These are phyloP conservation scores for Mycena albidolilacea DNA, from an alignment of 768 basidiomycete genomes.

Conservation along the genomic window DNA sequence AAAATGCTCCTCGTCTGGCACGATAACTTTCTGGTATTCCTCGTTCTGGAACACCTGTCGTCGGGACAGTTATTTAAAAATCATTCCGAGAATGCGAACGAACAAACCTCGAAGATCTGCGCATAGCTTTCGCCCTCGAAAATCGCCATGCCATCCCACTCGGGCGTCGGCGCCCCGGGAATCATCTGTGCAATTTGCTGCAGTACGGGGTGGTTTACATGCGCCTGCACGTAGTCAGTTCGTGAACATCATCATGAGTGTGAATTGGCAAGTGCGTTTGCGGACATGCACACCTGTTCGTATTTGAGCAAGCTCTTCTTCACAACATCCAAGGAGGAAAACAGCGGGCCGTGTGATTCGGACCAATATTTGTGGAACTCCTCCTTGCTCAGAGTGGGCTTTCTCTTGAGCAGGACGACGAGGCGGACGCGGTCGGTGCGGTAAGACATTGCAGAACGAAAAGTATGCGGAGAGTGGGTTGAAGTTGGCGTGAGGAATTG, in stretches of 20 bases:
- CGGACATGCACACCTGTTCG: constrained; percentile 46
- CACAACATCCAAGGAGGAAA: constrained; percentile 49
- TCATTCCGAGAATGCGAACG: neutral
- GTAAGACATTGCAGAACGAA: neutral
- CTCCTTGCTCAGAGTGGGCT: constrained; percentile 45
- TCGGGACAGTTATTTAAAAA: neutral
- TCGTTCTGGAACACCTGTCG: constrained; percentile 14
- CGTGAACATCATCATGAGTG: too few species aligned
- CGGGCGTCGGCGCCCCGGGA: neutral
- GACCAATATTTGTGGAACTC: constrained; percentile 52
- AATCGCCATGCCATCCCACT: constrained; percentile 26
- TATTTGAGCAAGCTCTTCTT: constrained; percentile 53
- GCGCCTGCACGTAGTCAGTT: constrained; percentile 7
- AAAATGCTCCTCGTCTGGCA: constrained; percentile 4
- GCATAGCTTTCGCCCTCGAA: constrained; percentile 30
- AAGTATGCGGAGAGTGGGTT: too few species aligned
- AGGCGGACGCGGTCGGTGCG: constrained; percentile 50
- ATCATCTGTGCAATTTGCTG: neutral
- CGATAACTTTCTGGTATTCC: neutral
- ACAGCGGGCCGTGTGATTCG: constrained; percentile 46
- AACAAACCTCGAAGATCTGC: constrained; percentile 22
- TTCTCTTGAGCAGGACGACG: constrained; percentile 46
- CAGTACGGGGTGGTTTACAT: constrained; percentile 6
- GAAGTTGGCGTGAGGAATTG: too few species aligned
- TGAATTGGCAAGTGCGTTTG: too few species aligned